phyloP scores from a whole-genome alignment of 352 stramenopile species.

The Globisporangium barbulae region DNA sequence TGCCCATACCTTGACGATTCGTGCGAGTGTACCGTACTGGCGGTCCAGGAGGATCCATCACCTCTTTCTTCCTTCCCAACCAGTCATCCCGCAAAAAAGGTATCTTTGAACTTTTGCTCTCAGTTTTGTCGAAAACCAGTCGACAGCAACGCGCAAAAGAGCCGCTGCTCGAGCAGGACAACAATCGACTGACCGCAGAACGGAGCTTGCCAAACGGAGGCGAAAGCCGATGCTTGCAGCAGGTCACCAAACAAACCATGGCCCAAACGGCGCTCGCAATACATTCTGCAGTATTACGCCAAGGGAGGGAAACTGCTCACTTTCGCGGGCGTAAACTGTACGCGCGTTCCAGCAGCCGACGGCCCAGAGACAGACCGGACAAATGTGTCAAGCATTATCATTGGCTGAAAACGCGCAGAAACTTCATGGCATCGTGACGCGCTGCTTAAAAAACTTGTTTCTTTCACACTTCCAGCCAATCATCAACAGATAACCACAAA shows the following conservation, averaged over 20 bases:
- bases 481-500: not conserved
- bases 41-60: not conserved
- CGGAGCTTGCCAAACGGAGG: not conserved
- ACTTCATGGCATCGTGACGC: not conserved
- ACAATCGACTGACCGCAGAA: not conserved
- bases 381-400: not conserved
- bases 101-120: not conserved
- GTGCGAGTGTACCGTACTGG: not conserved
- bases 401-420: conserved; percentile 2
- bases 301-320: conserved; percentile 3
- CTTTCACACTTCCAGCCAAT: not conserved
- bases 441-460: not conserved
- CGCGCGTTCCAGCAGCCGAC: not conserved
- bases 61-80: not conserved
- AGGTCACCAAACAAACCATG: not conserved
- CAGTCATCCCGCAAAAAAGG: not conserved
- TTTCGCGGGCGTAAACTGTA: conserved; percentile 10
- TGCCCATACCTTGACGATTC: not conserved
- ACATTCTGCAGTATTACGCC: conserved; percentile 2
- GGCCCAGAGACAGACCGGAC: conserved; percentile 2
- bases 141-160: too few relatives aligned
- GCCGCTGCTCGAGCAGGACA: not conserved
- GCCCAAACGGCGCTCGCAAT: not conserved
- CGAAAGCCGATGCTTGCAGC: too few relatives aligned
- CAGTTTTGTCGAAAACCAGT: not conserved